These are phyloP conservation scores for Xylariales sp. DNA, from an alignment of 2,329 filamentous ascomycete genomes.

Conservation along the genomic window DNA sequence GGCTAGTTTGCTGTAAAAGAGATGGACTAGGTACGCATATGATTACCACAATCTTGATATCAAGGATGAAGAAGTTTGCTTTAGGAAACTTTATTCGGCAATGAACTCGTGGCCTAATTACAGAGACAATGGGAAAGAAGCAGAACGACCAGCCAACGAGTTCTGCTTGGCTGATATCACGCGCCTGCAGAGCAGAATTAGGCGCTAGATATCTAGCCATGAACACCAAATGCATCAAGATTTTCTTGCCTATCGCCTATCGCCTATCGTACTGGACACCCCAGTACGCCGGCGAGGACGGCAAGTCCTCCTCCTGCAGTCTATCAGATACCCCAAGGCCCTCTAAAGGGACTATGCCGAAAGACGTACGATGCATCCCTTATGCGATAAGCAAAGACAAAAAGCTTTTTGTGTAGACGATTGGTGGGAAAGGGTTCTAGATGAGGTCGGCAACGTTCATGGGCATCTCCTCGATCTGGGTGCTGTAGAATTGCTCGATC, in stretches of 20 bases:
- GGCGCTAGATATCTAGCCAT: conserved; percentile 26
- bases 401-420: conserved; percentile 14
- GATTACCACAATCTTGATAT: too few species aligned
- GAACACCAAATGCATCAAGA: conserved; percentile 27
- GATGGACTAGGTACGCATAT: too few species aligned
- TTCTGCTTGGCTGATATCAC: conserved; percentile 19
- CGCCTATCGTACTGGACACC: conserved; percentile 14
- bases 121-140: conserved; percentile 23
- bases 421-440: conserved; percentile 37
- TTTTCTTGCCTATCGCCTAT: conserved; percentile 22
- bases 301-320: conserved; percentile 16
- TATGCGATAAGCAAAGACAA: conserved; percentile 17
- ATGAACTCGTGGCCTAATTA: conserved; percentile 27
- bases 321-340: conserved; percentile 24
- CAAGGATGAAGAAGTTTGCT: too few species aligned
- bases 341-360: conserved; percentile 18
- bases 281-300: conserved; percentile 14
- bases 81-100: conserved; percentile 23
- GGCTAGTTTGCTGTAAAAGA: too few species aligned
- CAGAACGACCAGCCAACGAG: conserved; percentile 23
- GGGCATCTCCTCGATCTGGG: conserved; percentile 99
- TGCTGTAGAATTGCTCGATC: conserved; percentile 99
- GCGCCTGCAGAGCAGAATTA: conserved; percentile 24
- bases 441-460: conserved; percentile 83
- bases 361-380: conserved; percentile 18